A percentile compares a stretch with the other conserved stretches of the same genome.
These are phyloP conservation scores for Penicillium longicatenatum DNA, from an alignment of 495 filamentous ascomycete genomes.

Conservation along the genomic window DNA sequence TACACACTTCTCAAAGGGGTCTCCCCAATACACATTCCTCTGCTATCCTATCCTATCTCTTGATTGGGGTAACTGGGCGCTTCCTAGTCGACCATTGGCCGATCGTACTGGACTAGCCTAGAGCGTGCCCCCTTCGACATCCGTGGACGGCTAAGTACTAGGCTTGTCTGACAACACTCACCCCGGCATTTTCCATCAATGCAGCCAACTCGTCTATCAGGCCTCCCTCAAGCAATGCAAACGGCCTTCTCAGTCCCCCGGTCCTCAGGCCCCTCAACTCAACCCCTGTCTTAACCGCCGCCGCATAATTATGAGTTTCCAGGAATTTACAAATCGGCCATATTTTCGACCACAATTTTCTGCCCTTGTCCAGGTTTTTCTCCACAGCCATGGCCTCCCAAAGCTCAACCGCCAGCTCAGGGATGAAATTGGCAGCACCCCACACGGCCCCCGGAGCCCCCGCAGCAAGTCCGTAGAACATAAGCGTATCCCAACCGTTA, in stretches of 20 bases:
- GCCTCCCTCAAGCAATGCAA: slow-evolving; percentile 31
- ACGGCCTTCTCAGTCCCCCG: slow-evolving; percentile 37
- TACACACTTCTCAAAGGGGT: no score
- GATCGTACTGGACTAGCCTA: no score
- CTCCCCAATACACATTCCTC: no score
- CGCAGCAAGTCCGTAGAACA: slow-evolving; percentile 39
- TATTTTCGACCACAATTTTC: slow-evolving; percentile 36
- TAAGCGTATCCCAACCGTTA: slow-evolving; percentile 43
- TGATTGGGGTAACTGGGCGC: no score
- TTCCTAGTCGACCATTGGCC: no score
- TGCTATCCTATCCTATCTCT: no score
- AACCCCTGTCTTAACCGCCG: slow-evolving; percentile 39
- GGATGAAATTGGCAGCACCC: slow-evolving; percentile 42
- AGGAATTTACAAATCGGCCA: slow-evolving; percentile 42
- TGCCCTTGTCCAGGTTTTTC: slow-evolving; percentile 30
- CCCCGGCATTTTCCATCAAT: slow-evolving; percentile 32
- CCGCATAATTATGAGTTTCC: slow-evolving; percentile 36
- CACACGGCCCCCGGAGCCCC: slow-evolving; percentile 33
- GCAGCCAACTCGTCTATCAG: slow-evolving; percentile 27
- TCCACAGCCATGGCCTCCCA: slow-evolving; percentile 35
- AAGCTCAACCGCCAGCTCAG: slow-evolving; percentile 37
- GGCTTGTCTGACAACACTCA: no score
- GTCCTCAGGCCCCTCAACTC: slow-evolving; percentile 34
- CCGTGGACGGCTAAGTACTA: no score
- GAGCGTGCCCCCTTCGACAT: no score